phyloP scores from a whole-genome alignment of 2,329 filamentous ascomycete genomes.

The Alternaria arbusti region DNA sequence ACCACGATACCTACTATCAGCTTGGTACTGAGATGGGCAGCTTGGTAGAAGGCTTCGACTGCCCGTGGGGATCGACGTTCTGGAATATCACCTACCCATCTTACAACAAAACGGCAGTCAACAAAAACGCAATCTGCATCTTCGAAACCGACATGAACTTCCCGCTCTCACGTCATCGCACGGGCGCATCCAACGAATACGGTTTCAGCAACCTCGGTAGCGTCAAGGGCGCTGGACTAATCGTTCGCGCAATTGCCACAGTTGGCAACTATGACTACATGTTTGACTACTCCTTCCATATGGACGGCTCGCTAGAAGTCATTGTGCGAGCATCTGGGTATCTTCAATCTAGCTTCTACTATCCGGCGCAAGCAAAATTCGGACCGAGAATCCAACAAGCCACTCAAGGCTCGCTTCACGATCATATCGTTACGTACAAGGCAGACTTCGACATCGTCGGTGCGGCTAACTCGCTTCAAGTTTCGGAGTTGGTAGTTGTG shows the following conservation, averaged over 20 bases:
- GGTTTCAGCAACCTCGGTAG: conserved; percentile 32
- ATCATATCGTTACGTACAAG: conserved; percentile 50
- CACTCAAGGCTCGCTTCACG: conserved; percentile 32
- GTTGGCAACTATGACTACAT: conserved; percentile 55
- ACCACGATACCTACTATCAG: conserved; percentile 58
- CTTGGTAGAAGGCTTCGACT: conserved; percentile 56
- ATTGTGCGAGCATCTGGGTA: conserved; percentile 42
- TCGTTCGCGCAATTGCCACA: conserved; percentile 49
- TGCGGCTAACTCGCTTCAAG: conserved; percentile 44
- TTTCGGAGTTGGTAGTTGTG: conserved; percentile 15
- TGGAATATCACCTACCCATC: conserved; percentile 57
- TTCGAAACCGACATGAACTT: conserved; percentile 39
- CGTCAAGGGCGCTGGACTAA: conserved; percentile 43
- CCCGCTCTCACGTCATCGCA: conserved; percentile 44
- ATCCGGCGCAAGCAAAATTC: conserved; percentile 41
- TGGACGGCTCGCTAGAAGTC: conserved; percentile 46
- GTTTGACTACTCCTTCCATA: conserved; percentile 38
- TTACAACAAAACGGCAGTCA: conserved; percentile 51
- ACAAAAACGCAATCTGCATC: conserved; percentile 51
- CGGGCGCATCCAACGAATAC: conserved; percentile 23
- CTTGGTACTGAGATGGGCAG: conserved; percentile 53
- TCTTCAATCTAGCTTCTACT: conserved; percentile 42
- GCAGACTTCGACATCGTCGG: conserved; percentile 49
- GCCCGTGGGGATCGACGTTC: conserved; percentile 59
- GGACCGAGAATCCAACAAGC: conserved; percentile 49